phyloP scores from a whole-genome alignment of 2,329 filamentous ascomycete genomes.

The Colletotrichum sp. region DNA sequence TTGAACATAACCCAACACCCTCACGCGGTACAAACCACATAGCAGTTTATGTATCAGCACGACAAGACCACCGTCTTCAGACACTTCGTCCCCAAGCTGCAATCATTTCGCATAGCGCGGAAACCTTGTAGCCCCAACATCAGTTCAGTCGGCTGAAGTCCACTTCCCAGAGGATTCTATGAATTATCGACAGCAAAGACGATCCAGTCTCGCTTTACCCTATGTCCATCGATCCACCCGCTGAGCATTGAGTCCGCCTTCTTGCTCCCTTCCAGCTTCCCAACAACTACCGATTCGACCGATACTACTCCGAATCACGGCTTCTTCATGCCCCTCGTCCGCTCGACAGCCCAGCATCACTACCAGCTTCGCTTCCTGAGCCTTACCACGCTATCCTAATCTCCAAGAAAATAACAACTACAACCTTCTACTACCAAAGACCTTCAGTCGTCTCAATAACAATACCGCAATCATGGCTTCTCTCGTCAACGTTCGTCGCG shows the following conservation, averaged over 20 bases:
- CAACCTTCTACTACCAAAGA: background rate
- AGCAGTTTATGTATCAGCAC: slow-evolving; percentile 98
- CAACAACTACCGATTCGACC: background rate
- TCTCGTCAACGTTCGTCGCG: slow-evolving; percentile 96
- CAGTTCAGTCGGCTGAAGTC: slow-evolving; percentile 88
- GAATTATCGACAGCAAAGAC: slow-evolving; percentile 57
- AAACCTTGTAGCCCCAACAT: slow-evolving; percentile 91
- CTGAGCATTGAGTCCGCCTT: slow-evolving; percentile 58
- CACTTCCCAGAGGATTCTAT: slow-evolving; percentile 57
- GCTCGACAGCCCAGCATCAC: slow-evolving; percentile 14
- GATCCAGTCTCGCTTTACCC: slow-evolving; percentile 53
- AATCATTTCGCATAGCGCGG: slow-evolving; percentile 94
- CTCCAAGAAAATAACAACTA: background rate
- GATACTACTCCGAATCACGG: background rate
- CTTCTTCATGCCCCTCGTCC: slow-evolving; percentile 18
- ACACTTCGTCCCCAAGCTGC: slow-evolving; percentile 95
- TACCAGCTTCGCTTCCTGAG: slow-evolving; percentile 29
- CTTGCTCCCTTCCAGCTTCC: slow-evolving; percentile 32
- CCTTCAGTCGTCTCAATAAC: slow-evolving; percentile 1
- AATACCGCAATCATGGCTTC: slow-evolving; percentile 77
- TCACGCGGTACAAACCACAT: slow-evolving; percentile 18
- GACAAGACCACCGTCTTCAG: slow-evolving; percentile 87
- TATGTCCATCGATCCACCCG: slow-evolving; percentile 61
- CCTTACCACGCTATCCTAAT: background rate
- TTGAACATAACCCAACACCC: slow-evolving; percentile 16